These are phyloP conservation scores for Atalantia buxifolia DNA, from an alignment of 345 rosid species.

Conservation along the genomic window DNA sequence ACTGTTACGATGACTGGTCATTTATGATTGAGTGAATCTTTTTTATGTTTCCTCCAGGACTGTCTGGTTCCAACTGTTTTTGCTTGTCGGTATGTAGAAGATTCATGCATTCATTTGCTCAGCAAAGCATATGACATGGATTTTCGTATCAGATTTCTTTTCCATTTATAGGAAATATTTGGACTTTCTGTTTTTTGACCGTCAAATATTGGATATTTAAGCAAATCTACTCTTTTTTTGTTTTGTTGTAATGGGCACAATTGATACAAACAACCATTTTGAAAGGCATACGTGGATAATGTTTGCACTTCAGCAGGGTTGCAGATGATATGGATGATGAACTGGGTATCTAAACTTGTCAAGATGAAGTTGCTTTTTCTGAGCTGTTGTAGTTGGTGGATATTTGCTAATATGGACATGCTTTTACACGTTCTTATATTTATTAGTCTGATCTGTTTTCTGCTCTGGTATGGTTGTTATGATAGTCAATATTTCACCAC, in stretches of 20 bases:
- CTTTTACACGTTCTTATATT: not conserved
- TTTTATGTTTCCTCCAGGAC: not conserved
- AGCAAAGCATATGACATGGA: conserved; percentile 1
- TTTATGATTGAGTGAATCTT: conserved; percentile 3
- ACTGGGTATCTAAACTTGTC: not conserved
- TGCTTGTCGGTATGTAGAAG: conserved; percentile 6
- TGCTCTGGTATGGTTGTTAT: not conserved
- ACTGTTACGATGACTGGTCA: not conserved
- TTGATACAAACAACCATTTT: not conserved
- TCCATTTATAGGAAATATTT: conserved; percentile 1
- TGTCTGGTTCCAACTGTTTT: not conserved
- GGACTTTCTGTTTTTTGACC: not conserved
- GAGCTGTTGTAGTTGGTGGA: not conserved
- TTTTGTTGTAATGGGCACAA: not conserved
- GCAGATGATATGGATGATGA: not conserved
- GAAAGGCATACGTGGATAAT: not conserved
- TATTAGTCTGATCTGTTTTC: not conserved
- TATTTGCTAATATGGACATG: not conserved
- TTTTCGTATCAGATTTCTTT: not conserved
- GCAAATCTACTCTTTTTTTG: not conserved
- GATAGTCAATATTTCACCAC: not conserved
- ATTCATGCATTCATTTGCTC: not conserved
- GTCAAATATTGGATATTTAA: not conserved
- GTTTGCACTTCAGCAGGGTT: not conserved
- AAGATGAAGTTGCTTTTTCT: not conserved